Conservation (phyloP, 2,329 filamentous ascomycete species). For the Monilinia vaccinii-corymbosi region DNA sequence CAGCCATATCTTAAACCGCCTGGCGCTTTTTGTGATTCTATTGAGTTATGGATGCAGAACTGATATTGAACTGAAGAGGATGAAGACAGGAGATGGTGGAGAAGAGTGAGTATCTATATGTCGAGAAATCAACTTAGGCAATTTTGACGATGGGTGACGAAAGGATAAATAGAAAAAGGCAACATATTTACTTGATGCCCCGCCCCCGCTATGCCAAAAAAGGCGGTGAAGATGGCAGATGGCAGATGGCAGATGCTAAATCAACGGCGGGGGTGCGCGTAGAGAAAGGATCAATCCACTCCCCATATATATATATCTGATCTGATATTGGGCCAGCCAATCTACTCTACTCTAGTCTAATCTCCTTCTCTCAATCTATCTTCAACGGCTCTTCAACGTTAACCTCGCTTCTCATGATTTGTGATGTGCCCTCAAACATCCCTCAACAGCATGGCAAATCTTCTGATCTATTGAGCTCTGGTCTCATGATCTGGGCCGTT, state of each 20-base stretch:
- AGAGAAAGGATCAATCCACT: too few relatives aligned
- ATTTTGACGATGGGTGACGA: neutral
- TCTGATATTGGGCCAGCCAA: neutral
- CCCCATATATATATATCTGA: neutral
- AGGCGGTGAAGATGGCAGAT: neutral
- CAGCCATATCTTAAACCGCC: slow-evolving; percentile 21
- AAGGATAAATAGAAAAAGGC: neutral
- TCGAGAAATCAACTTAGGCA: neutral
- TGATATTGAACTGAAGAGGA: neutral
- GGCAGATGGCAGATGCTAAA: too few relatives aligned
- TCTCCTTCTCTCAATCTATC: neutral
- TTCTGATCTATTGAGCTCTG: neutral
- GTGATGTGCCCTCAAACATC: neutral
- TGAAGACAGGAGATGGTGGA: neutral
- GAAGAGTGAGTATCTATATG: neutral
- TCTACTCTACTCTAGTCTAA: neutral
- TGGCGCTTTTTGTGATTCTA: neutral
- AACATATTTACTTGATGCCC: neutral
- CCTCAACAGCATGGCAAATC: neutral
- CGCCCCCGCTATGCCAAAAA: neutral
- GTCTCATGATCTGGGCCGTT: neutral
- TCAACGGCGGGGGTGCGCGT: too few relatives aligned
- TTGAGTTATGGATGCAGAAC: neutral
- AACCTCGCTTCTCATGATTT: neutral
- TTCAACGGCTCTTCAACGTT: neutral